These are phyloP conservation scores for Paulownia fortunei DNA, from an alignment of 257 asterid genomes.

Conservation along the genomic window DNA sequence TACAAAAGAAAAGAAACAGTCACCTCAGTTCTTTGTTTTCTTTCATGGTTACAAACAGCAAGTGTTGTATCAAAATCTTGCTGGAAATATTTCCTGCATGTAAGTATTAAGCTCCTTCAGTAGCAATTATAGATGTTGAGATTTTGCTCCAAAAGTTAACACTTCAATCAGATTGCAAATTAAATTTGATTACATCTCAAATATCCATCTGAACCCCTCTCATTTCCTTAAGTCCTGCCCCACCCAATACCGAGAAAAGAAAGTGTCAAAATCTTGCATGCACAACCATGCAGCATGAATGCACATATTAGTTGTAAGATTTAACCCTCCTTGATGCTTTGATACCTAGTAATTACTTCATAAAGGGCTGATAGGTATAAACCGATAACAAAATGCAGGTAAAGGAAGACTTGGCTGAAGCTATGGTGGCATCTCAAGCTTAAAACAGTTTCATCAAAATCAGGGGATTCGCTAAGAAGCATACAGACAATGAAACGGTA, in stretches of 20 bases:
- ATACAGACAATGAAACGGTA: neutral
- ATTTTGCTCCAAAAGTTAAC: conserved; percentile 6
- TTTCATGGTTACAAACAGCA: conserved; percentile 85
- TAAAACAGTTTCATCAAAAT: neutral
- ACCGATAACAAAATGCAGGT: conserved; percentile 12
- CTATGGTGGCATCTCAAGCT: conserved; percentile 19
- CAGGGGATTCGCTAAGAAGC: neutral
- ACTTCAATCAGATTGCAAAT: conserved; percentile 6
- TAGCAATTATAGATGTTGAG: conserved; percentile 23
- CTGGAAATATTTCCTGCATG: conserved; percentile 77
- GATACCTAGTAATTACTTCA: neutral
- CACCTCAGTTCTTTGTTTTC: conserved; percentile 89
- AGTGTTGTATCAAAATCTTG: conserved; percentile 95
- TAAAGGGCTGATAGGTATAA: neutral
- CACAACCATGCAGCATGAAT: conserved; percentile 13
- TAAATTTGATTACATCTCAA: neutral
- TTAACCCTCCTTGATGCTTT: neutral
- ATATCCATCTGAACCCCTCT: conserved; percentile 3
- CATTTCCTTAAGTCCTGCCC: neutral
- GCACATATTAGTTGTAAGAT: neutral
- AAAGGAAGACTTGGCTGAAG: conserved; percentile 1
- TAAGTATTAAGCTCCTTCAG: conserved; percentile 26
- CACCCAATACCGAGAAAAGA: neutral
- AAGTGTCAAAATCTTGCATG: neutral
- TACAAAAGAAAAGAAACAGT: conserved; percentile 20